Percentiles rank a stretch among this genome's conserved stretches.
Conservation (phyloP, 495 filamentous ascomycete genomes). For the Cercophora newfieldiana region DNA sequence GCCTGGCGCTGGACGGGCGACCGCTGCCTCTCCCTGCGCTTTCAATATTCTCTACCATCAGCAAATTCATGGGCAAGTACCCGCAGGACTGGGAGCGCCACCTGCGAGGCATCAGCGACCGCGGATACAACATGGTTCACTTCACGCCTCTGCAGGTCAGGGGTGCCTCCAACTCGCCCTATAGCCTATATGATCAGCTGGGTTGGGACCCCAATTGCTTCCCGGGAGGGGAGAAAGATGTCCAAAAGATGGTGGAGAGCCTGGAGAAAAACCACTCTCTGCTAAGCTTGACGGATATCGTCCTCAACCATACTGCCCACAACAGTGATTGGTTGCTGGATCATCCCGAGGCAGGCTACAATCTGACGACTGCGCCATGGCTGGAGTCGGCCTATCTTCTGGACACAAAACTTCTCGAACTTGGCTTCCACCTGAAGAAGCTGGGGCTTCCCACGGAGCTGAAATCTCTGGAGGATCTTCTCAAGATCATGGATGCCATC, state of each 20-base stretch:
- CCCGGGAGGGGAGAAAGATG: slow-evolving; percentile 82
- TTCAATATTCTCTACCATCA: slow-evolving; percentile 90
- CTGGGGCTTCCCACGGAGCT: slow-evolving; percentile 74
- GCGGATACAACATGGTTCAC: slow-evolving; percentile 98
- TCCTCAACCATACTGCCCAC: slow-evolving; percentile 97
- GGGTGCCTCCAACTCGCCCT: slow-evolving; percentile 90
- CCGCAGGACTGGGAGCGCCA: slow-evolving; percentile 87
- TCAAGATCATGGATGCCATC: slow-evolving; percentile 78
- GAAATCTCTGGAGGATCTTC: slow-evolving; percentile 68
- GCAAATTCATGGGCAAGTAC: slow-evolving; percentile 95
- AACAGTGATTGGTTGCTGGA: slow-evolving; percentile 93
- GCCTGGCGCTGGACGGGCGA: slow-evolving; percentile 67
- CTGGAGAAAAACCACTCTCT: slow-evolving; percentile 85
- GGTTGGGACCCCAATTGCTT: slow-evolving; percentile 81
- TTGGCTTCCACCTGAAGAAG: slow-evolving; percentile 64
- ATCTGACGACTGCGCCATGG: slow-evolving; percentile 89
- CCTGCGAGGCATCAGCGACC: slow-evolving; percentile 77
- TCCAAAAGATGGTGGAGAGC: slow-evolving; percentile 70
- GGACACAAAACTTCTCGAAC: slow-evolving; percentile 80
- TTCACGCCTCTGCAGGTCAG: slow-evolving; percentile 92
- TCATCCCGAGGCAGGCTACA: slow-evolving; percentile 96
- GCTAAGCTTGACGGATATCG: slow-evolving; percentile 90
- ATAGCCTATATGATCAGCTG: slow-evolving; percentile 92
- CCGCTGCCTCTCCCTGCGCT: slow-evolving; percentile 80
- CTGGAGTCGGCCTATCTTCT: slow-evolving; percentile 84